Base-by-base conservation (phyloP, 1,284 basidiomycete genomes). In the Tremellales sp. region DNA sequence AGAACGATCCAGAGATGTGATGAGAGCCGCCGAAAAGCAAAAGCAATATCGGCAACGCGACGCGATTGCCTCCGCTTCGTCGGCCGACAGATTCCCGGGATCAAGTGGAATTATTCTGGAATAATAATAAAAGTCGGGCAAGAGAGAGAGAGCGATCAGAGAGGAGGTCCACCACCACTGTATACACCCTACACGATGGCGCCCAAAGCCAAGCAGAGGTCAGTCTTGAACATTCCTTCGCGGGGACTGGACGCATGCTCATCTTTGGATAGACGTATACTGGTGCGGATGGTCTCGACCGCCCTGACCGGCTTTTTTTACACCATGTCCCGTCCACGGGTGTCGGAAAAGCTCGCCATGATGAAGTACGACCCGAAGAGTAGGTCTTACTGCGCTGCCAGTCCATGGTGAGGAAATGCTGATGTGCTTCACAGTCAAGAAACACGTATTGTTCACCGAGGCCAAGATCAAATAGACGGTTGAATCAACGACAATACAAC, bases 251-350 rank as follows among this genome's bases (percentile, higher is more conserved):
- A 42, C 40, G 13, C 14, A n/a, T 24, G 34, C 40, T 56, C 14
- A 40, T 19, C 35, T 9, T 26, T 26, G n/a, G 32, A 25, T 58
- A 92, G 89, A 68, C 89, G 86, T 2, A 72, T 91, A 48, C 83
- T 92, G 50, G 82, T 92, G 43, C 84, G 87, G 41, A 78, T 93
- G 57, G 82, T 92, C 46, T 92, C 88, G 13, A 89, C 87, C 1
- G 89, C 89, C 1, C 84, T 88, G 68, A 91, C 88, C 1, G 89
- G 89, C 14, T 90, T 80, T 74, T 91, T 91, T 71, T 93, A 92
- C 73, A 87, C 87, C 9, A 86, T 85, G 3, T 79, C 82, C 56
- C 79, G 88, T 19, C 73, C 84, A 40, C 78, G 89, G 26, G 70
- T 81, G 60, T 83, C 81, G 4, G 81, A 85, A 19, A 84, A 80